Conservation (phyloP, 345 rosid species). For the Clarkia xantiana region DNA sequence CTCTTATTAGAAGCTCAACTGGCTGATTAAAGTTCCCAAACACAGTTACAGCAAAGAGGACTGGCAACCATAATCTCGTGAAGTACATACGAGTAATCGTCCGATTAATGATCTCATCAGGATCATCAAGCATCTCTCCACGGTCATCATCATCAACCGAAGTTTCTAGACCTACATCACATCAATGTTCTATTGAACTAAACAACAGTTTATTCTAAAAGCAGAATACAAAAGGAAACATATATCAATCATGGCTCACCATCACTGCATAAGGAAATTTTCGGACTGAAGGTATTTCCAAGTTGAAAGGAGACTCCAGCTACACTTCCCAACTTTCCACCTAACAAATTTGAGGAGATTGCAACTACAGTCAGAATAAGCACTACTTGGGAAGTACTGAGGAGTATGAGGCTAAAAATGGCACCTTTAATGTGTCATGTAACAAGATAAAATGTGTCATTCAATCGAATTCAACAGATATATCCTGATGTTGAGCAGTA, state of each 20-base stretch:
- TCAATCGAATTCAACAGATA: too few species aligned
- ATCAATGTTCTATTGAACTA: constrained; percentile 2
- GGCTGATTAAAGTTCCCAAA: constrained; percentile 28
- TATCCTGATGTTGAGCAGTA: too few species aligned
- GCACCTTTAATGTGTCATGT: too few species aligned
- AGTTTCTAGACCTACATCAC: constrained; percentile 19
- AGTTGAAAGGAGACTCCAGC: neutral
- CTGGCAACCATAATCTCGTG: constrained; percentile 34
- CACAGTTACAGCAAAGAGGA: constrained; percentile 23
- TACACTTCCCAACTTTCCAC: constrained; percentile 1
- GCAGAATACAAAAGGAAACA: neutral
- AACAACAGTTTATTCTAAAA: neutral
- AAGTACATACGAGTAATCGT: constrained; percentile 15
- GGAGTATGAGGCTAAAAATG: too few species aligned
- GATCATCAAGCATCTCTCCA: constrained; percentile 8
- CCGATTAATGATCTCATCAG: constrained; percentile 11
- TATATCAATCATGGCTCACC: constrained; percentile 10
- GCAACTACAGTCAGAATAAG: too few species aligned
- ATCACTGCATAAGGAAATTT: constrained; percentile 20
- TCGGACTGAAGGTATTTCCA: constrained; percentile 8
- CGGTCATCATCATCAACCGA: constrained; percentile 14
- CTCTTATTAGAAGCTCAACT: constrained; percentile 12
- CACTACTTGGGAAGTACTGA: too few species aligned
- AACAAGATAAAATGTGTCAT: too few species aligned
- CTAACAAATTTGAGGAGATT: neutral